Conservation (phyloP, 2,329 filamentous ascomycete genomes). For the Neophaeococcomyces aloes region DNA sequence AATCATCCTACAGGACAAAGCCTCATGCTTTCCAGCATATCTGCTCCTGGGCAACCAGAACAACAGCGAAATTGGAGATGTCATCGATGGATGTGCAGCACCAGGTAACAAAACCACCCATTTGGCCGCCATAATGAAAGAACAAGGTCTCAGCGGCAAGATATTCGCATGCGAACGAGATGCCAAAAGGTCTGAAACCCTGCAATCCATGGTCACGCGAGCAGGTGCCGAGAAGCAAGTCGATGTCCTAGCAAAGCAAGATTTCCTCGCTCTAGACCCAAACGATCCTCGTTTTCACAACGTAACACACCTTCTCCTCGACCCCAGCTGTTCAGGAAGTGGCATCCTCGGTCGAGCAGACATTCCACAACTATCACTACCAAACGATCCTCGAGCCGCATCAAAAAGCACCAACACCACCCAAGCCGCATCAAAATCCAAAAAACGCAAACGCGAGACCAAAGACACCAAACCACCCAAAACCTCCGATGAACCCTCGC, state of each 20-base stretch:
- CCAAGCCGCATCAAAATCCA: slow-evolving; percentile 15
- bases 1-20: slow-evolving; percentile 90
- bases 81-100: slow-evolving; percentile 88
- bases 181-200: slow-evolving; percentile 55
- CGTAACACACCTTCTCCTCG: slow-evolving; percentile 76
- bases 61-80: slow-evolving; percentile 43
- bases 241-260: slow-evolving; percentile 59
- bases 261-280: slow-evolving; percentile 72
- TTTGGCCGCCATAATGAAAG: slow-evolving; percentile 60
- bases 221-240: slow-evolving; percentile 62
- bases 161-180: slow-evolving; percentile 79
- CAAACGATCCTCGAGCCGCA: slow-evolving; percentile 23
- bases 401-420: neutral
- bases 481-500: neutral
- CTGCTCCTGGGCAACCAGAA: slow-evolving; percentile 58
- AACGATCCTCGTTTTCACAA: slow-evolving; percentile 47
- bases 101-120: slow-evolving; percentile 98
- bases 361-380: slow-evolving; percentile 57
- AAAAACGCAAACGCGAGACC: slow-evolving; percentile 35
- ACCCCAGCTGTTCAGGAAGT: slow-evolving; percentile 91
- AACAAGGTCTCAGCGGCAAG: slow-evolving; percentile 10
- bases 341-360: slow-evolving; percentile 87
- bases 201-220: slow-evolving; percentile 72
- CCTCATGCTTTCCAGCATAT: slow-evolving; percentile 91
- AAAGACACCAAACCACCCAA: slow-evolving; percentile 13